A percentile compares a stretch with the other conserved stretches of the same genome.
Conservation (phyloP, 495 filamentous ascomycete genomes). For the Hypoxylon cercidicola region DNA sequence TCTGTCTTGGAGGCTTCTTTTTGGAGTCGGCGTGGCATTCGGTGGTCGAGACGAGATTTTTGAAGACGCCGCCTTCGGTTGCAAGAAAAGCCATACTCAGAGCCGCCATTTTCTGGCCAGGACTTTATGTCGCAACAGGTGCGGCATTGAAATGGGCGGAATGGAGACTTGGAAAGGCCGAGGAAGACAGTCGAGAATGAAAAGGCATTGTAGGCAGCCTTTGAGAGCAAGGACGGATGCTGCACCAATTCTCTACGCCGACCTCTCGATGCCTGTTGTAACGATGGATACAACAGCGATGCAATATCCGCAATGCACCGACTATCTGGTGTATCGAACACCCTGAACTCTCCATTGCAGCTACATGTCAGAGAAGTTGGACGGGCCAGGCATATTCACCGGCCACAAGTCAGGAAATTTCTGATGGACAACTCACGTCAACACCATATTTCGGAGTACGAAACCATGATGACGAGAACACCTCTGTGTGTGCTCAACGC, state of each 20-base stretch:
- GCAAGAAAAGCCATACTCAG: constrained; percentile 27
- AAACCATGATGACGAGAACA: background rate
- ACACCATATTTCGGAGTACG: background rate
- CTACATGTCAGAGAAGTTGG: background rate
- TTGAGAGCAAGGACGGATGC: background rate
- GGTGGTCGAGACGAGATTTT: constrained; percentile 20
- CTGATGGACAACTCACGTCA: background rate
- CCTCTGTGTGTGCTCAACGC: background rate
- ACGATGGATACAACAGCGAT: background rate
- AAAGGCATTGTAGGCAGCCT: background rate
- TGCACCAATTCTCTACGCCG: background rate
- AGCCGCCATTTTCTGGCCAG: constrained; percentile 23
- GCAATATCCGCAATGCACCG: background rate
- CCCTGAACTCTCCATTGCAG: background rate
- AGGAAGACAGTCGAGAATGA: constrained; percentile 4
- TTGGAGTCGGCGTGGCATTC: constrained; percentile 34
- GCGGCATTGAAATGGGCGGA: constrained; percentile 36
- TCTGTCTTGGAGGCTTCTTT: constrained; percentile 25
- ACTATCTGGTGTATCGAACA: background rate
- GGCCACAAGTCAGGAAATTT: background rate
- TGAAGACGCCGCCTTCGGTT: constrained; percentile 25
- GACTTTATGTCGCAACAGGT: constrained; percentile 16
- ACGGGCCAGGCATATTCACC: background rate
- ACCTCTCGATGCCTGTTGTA: background rate
- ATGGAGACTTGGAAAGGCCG: constrained; percentile 19